phyloP scores from a whole-genome alignment of 2,329 filamentous ascomycete genomes.

The Xylaria sp. region DNA sequence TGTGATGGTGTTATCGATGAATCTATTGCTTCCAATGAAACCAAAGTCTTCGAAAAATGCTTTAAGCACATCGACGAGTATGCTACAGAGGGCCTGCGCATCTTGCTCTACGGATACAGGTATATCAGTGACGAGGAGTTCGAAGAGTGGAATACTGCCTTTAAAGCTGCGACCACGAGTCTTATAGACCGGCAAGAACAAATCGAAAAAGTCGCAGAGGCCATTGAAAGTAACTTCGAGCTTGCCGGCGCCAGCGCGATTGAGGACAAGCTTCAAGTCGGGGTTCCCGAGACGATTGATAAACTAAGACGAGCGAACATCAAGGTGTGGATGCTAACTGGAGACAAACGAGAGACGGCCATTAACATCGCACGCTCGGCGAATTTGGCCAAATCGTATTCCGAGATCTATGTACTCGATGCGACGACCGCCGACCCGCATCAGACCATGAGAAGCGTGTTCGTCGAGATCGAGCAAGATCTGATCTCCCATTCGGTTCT shows the following conservation, averaged over 20 bases:
- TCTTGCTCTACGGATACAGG: slow-evolving; percentile 82
- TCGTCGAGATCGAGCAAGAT: slow-evolving; percentile 67
- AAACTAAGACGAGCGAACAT: slow-evolving; percentile 84
- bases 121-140: slow-evolving; percentile 81
- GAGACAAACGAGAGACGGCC: slow-evolving; percentile 86
- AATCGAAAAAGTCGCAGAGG: slow-evolving; percentile 81
- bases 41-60: slow-evolving; percentile 78
- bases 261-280: slow-evolving; percentile 86
- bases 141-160: slow-evolving; percentile 76
- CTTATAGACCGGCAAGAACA: slow-evolving; percentile 77
- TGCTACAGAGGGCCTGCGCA: slow-evolving; percentile 84
- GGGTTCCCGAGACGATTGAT: slow-evolving; percentile 87
- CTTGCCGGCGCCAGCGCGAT: slow-evolving; percentile 87
- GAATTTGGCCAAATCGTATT: slow-evolving; percentile 74
- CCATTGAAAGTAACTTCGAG: slow-evolving; percentile 80
- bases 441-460: slow-evolving; percentile 70
- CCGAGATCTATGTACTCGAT: slow-evolving; percentile 80
- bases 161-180: slow-evolving; percentile 81
- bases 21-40: slow-evolving; percentile 60
- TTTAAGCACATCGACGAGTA: slow-evolving; percentile 92
- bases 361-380: slow-evolving; percentile 86
- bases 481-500: slow-evolving; percentile 78
- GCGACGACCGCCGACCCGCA: slow-evolving; percentile 69
- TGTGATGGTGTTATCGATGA: slow-evolving; percentile 58
- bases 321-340: slow-evolving; percentile 92